Evolutionary conservation across 2,329 filamentous ascomycete genomes (phyloP), one percentile per base, ranked within the genome.

Genomic region (Diaporthe vaccinii): DNA sequence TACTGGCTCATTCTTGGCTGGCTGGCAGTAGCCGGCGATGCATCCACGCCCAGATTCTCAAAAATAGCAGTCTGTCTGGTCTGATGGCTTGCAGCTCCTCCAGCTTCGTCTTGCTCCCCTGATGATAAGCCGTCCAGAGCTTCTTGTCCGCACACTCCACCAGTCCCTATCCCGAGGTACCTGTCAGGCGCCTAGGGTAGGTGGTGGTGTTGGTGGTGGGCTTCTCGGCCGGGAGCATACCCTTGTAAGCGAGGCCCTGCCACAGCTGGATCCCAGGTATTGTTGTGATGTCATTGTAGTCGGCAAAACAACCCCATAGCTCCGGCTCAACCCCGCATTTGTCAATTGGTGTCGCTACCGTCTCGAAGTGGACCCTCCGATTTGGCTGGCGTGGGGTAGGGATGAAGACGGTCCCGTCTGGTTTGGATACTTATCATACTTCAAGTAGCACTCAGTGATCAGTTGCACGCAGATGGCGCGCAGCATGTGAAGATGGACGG

Each of bases 231-330:
- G 65, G 65, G 65, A 69, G 14, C 49, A 31, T 36, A 69, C 65
- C 65, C 65, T 69, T 69, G 65, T 53, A 68, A 39, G 65, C 28
- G 62, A 68, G 65, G 62, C 20, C 46, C 46, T 53, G 28, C 22
- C 22, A 31, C 31, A 68, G 62, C 44, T 68, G 62, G 62, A 36
- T 53, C 62, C 62, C 22, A 68, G 39, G 70, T 65, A 53, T 65
- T 73, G 58, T 44, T 73, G 71, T 77, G 76, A 77, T 77, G 76
- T 77, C 76, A 77, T 74, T 69, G 57, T 34, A 76, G 76, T 77
- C 74, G 76, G 76, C 74, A 61, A 58, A 76, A 74, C 76, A 77
- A 77, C 76, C 58, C 61, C 22, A n/a, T 28, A 58, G 62, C 53
- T 51, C 67, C 51, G 73, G 41, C 39, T 31, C 68, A 44, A 61